phyloP scores from a whole-genome alignment of 805 yeast genomes.

The Diddensiella transvaalensis region DNA sequence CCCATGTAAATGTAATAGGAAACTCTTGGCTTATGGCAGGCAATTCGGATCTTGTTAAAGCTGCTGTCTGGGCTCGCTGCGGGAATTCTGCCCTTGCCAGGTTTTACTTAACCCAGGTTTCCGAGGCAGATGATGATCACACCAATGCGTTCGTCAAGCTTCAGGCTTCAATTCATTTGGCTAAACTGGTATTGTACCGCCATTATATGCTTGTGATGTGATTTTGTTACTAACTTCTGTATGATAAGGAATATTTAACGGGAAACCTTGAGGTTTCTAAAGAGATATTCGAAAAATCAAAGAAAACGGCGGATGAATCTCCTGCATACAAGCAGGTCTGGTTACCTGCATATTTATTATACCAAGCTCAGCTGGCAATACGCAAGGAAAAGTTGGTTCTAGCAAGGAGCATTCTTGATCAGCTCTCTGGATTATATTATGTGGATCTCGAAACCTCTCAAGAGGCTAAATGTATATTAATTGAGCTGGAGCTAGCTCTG shows the following conservation, averaged over 20 bases:
- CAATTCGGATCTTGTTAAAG: conserved; percentile 7
- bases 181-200: conserved; percentile 5
- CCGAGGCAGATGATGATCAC: background rate
- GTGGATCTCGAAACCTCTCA: conserved; percentile 7
- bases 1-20: conserved; percentile 16
- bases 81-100: conserved; percentile 17
- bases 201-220: background rate
- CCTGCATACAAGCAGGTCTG: conserved; percentile 17
- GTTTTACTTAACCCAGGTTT: conserved; percentile 10
- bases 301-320: conserved; percentile 6
- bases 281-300: background rate
- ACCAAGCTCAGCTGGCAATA: conserved; percentile 11
- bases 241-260: background rate
- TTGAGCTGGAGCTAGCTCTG: conserved; percentile 24
- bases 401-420: conserved; percentile 11
- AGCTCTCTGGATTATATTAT: conserved; percentile 2
- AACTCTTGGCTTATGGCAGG: conserved; percentile 8
- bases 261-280: background rate
- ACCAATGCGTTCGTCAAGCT: conserved; percentile 4
- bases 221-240: background rate
- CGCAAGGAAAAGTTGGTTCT: conserved; percentile 8
- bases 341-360: conserved; percentile 17
- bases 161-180: conserved; percentile 7
- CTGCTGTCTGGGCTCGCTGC: conserved; percentile 22
- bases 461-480: conserved; percentile 22